Percentiles rank a stretch among this genome's conserved stretches.
phyloP scores from a whole-genome alignment of 2,329 filamentous ascomycete species.

The Akanthomyces uredinophilus region DNA sequence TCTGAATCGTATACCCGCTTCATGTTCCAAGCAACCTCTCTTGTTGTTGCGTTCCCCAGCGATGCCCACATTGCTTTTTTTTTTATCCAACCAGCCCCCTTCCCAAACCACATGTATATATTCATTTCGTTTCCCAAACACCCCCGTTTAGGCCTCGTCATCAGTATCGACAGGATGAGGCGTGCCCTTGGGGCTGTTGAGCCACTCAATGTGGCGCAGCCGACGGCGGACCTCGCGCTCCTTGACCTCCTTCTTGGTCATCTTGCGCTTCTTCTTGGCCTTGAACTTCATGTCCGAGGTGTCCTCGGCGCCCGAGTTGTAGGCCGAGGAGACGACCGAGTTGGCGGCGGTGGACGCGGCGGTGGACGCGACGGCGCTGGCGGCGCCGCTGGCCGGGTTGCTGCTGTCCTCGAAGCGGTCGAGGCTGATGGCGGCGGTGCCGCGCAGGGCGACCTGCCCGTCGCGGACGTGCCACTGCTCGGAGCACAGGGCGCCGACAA shows the following conservation, averaged over 20 bases:
- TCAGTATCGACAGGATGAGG: slow-evolving; percentile 73
- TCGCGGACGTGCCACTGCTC: slow-evolving; percentile 95
- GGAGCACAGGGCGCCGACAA: slow-evolving; percentile 88
- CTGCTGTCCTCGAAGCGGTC: slow-evolving; percentile 78
- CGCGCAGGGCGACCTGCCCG: slow-evolving; percentile 80
- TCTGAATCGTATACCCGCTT: background rate
- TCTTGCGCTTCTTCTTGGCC: slow-evolving; percentile 94
- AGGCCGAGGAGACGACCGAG: slow-evolving; percentile 49
- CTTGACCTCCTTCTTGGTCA: slow-evolving; percentile 94
- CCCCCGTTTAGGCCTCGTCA: slow-evolving; percentile 51
- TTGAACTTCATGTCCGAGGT: slow-evolving; percentile 78
- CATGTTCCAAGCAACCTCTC: background rate
- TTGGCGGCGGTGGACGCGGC: slow-evolving; percentile 48
- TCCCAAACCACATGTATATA: too few species aligned
- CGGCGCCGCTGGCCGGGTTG: slow-evolving; percentile 55
- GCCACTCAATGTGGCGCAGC: slow-evolving; percentile 78
- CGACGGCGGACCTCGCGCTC: slow-evolving; percentile 83
- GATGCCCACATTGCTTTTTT: background rate
- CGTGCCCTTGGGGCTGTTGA: slow-evolving; percentile 81
- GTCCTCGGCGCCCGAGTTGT: slow-evolving; percentile 81
- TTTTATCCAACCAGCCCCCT: too few species aligned
- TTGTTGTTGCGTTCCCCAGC: too few species aligned
- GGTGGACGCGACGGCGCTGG: slow-evolving; percentile 56
- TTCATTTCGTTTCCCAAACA: too few species aligned
- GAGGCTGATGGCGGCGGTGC: slow-evolving; percentile 64